Evolutionary conservation across 192 early-diverging fungal genomes (phyloP).

Genomic region (Phlyctochytrium bullatum): DNA sequence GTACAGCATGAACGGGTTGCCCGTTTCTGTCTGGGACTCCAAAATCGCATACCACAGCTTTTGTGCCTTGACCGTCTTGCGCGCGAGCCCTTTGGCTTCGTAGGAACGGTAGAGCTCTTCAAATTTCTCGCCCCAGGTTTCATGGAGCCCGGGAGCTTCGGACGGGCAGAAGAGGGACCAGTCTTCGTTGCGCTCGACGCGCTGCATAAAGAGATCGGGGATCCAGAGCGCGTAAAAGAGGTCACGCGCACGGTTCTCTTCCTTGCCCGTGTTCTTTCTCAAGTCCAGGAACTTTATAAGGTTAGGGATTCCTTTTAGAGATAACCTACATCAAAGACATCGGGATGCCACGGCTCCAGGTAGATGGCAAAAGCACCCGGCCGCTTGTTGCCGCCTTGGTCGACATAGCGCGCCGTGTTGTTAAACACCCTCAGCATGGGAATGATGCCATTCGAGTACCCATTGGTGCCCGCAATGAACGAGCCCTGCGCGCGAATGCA

Average conservation of each 20-base stretch:
- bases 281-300: slow-evolving; percentile 80
- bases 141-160: slow-evolving; percentile 86
- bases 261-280: slow-evolving; percentile 97
- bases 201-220: slow-evolving; percentile 95
- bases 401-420: slow-evolving; percentile 98
- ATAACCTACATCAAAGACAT: slow-evolving; percentile 70
- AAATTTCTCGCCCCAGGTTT: slow-evolving; percentile 94
- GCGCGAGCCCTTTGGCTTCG: slow-evolving; percentile 78
- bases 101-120: slow-evolving; percentile 80
- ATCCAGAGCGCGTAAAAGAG: slow-evolving; percentile 98
- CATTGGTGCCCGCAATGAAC: slow-evolving; percentile 98
- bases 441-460: slow-evolving; percentile 91
- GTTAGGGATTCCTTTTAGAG: slow-evolving; percentile 7
- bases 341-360: slow-evolving; percentile 98
- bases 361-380: slow-evolving; percentile 98
- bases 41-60: slow-evolving; percentile 97
- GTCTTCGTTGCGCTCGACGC: slow-evolving; percentile 89
- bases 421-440: slow-evolving; percentile 99
- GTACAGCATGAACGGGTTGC: slow-evolving; percentile 98
- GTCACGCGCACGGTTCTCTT: slow-evolving; percentile 94
- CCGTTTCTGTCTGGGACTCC: slow-evolving; percentile 96
- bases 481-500: slow-evolving; percentile 93
- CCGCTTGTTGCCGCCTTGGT: slow-evolving; percentile 98
- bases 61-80: slow-evolving; percentile 93
- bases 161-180: slow-evolving; percentile 95